Base-by-base conservation (phyloP, 768 basidiomycete species). In the Kwoniella newhampshirensis region DNA sequence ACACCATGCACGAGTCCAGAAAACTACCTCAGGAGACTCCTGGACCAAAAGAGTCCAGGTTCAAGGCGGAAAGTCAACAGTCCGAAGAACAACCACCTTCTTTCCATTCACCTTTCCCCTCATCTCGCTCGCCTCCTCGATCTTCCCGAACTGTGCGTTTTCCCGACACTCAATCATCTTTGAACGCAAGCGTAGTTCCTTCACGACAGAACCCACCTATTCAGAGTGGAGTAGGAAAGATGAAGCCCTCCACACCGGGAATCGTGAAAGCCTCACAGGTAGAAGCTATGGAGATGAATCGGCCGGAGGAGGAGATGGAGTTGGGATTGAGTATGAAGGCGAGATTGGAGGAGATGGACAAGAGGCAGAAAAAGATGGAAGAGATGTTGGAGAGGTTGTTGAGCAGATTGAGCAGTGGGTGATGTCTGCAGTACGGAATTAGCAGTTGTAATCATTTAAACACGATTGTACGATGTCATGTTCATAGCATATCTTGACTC, bases 331-430 rank as follows among this genome's bases (percentile, higher is more conserved):
- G 42, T 15, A 27, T 60, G 37, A 37, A 51, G n/a, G 43, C 27
- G n/a, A 51, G 60, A 44, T 43, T 75, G 45, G 65, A 66, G 7
- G 49, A 39, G 40, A 73, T 75, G 11, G 74, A 73, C 35, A n/a
- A 60, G 39, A 58, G 71, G 30, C 71, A 73, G 51, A 61, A 54
- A 47, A 47, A 71, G 46, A 71, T 75, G 11, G 74, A 75, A 57
- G 66, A 68, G 11, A 23, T 75, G 50, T 53, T 75, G 41, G 53
- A 62, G 51, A 59, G 51, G 39, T 44, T 74, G 50, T 39, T 70
- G 28, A 30, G 40, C 15, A 41, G 48, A 13, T 1, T 52, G 51
- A 30, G 51, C 7, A 32, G 32, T 32, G 32, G 32, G 32, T 32
- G 32, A 32, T 32, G 32, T 6, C 7, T 32, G 6, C 7, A 13